Percentiles rank a stretch among this genome's conserved stretches.
These are phyloP conservation scores for Deakozyma indianensis DNA, from an alignment of 805 yeast genomes.

Conservation along the genomic window DNA sequence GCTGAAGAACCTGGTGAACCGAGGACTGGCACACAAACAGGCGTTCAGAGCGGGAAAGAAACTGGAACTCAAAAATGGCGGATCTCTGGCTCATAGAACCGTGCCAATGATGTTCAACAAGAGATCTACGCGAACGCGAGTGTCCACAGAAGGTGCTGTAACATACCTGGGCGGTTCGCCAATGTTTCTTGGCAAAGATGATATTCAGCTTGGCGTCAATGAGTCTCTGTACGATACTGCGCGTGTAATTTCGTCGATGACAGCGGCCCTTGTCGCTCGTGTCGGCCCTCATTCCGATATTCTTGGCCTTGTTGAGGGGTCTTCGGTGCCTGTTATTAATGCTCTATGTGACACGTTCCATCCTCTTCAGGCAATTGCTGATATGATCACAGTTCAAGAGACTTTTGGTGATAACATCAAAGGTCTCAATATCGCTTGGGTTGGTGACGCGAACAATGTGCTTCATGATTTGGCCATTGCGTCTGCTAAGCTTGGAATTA, in stretches of 20 bases:
- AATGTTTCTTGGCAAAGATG: constrained; percentile 91
- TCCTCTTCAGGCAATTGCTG: constrained; percentile 92
- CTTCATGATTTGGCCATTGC: constrained; percentile 88
- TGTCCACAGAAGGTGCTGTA: constrained; percentile 90
- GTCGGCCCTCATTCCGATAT: constrained; percentile 79
- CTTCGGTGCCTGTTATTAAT: constrained; percentile 83
- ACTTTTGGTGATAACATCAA: constrained; percentile 32
- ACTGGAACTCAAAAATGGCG: constrained; percentile 40
- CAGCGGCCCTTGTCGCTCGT: constrained; percentile 93
- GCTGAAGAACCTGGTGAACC: constrained; percentile 51
- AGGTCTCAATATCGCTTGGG: constrained; percentile 76
- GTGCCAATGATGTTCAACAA: constrained; percentile 77
- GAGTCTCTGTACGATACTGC: constrained; percentile 85
- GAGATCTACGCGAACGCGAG: constrained; percentile 89
- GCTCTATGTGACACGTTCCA: constrained; percentile 87
- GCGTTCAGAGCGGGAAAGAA: constrained; percentile 12
- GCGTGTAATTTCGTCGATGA: constrained; percentile 85
- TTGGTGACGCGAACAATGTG: constrained; percentile 94
- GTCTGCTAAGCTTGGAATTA: constrained; percentile 68
- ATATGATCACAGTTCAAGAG: constrained; percentile 75
- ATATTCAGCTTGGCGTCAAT: constrained; percentile 91
- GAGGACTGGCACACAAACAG: constrained; percentile 57
- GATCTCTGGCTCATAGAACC: constrained; percentile 64
- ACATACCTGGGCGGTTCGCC: constrained; percentile 90
- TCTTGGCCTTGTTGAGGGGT: constrained; percentile 57